Conservation (phyloP, 805 yeast genomes). For the Saccharomycopsis malanga region DNA sequence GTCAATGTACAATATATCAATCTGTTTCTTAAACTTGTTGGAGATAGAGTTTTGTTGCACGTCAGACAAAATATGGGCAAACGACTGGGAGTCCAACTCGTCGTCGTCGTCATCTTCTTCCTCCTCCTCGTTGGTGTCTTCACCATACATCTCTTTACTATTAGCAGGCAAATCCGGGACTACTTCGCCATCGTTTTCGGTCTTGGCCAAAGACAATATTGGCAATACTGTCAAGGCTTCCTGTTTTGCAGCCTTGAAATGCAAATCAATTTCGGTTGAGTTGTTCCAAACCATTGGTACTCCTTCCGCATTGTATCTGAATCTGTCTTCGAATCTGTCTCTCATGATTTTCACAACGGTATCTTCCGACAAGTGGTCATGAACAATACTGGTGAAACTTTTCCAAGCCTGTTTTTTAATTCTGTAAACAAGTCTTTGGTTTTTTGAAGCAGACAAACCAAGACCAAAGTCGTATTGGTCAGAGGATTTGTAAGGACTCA, state of each 20-base stretch:
- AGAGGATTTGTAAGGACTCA: constrained; percentile 30
- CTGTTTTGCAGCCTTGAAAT: constrained; percentile 53
- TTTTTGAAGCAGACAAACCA: constrained; percentile 45
- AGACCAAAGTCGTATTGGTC: constrained; percentile 54
- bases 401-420: constrained; percentile 60
- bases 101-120: constrained; percentile 22
- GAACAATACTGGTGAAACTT: constrained; percentile 48
- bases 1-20: constrained; percentile 75
- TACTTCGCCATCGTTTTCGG: constrained; percentile 47
- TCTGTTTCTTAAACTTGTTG: constrained; percentile 59
- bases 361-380: constrained; percentile 59
- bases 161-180: constrained; percentile 46
- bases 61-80: constrained; percentile 40
- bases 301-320: constrained; percentile 77
- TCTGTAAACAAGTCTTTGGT: constrained; percentile 34
- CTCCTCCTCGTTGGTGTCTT: constrained; percentile 35
- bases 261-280: constrained; percentile 61
- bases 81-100: constrained; percentile 24
- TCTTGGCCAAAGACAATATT: constrained; percentile 46
- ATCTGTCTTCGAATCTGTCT: constrained; percentile 74
- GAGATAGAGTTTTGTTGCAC: constrained; percentile 50
- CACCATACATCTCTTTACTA: constrained; percentile 29
- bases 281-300: constrained; percentile 78
- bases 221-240: constrained; percentile 54
- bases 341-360: constrained; percentile 57